Percentiles rank a stretch among this genome's conserved stretches.
Conservation (phyloP, 2,329 filamentous ascomycete genomes). For the Clarireedia paspali region DNA sequence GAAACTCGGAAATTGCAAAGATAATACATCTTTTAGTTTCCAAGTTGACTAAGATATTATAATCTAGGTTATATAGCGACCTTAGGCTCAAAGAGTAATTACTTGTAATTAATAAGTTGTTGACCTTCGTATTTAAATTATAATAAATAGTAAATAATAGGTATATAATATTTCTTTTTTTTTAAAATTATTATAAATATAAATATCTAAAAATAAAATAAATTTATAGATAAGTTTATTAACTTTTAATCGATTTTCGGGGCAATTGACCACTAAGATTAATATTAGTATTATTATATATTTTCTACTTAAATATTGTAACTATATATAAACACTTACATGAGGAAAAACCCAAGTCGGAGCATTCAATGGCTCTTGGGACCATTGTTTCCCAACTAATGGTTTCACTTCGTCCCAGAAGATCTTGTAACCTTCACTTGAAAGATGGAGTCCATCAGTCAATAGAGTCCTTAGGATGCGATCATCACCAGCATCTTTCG, state of each 20-base stretch:
- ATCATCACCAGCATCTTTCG: constrained; percentile 15
- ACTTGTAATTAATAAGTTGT: no score
- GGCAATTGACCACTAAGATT: background rate
- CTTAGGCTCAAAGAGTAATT: no score
- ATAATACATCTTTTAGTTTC: constrained; percentile 27
- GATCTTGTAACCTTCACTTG: constrained; percentile 25
- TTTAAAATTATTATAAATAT: no score
- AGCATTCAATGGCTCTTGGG: constrained; percentile 12
- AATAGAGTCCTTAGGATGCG: constrained; percentile 16
- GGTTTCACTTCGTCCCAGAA: constrained; percentile 21
- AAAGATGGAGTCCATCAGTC: constrained; percentile 27
- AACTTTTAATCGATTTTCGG: constrained; percentile 3
- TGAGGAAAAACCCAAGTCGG: constrained; percentile 25
- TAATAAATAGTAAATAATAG: no score
- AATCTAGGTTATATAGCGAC: constrained; percentile 1
- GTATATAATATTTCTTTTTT: no score
- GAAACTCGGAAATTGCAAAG: constrained; percentile 25
- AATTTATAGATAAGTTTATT: background rate
- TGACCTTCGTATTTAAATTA: no score
- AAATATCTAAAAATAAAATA: no score
- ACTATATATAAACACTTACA: background rate
- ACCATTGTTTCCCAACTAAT: constrained; percentile 21
- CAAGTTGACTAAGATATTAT: constrained; percentile 31
- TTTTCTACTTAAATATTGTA: no score
- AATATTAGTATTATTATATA: background rate